Evolutionary conservation across 164 flowering plant species (phyloP).

Genomic region (Santalum album): DNA sequence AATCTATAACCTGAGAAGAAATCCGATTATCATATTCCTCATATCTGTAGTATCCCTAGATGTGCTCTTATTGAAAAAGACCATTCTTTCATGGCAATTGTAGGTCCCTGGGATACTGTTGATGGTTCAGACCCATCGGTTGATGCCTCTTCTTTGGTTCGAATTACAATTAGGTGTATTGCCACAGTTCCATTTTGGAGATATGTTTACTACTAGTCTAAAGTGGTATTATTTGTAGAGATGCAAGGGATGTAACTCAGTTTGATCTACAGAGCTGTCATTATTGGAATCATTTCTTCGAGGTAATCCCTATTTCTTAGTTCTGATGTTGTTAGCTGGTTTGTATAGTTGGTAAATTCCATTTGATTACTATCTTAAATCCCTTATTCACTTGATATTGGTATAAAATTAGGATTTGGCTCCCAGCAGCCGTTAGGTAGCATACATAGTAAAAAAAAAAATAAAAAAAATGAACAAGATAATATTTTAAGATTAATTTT

Average conservation of each 20-base stretch:
- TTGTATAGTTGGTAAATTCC: not conserved
- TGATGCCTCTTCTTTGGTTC: slow-evolving; percentile 62
- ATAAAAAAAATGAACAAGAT: too few species aligned
- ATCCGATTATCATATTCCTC: slow-evolving; percentile 61
- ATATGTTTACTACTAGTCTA: not conserved
- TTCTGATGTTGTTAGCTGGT: not conserved
- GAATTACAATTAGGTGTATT: slow-evolving; percentile 57
- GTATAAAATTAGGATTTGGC: too few species aligned
- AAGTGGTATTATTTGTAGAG: slow-evolving; percentile 25
- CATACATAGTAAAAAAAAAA: too few species aligned
- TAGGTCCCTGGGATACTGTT: slow-evolving; percentile 66
- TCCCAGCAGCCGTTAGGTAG: too few species aligned
- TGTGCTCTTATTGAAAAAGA: slow-evolving; percentile 69
- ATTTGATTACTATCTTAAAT: too few species aligned
- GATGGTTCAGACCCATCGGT: slow-evolving; percentile 69
- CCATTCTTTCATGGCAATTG: slow-evolving; percentile 66
- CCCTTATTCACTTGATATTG: too few species aligned
- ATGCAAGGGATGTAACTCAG: slow-evolving; percentile 56
- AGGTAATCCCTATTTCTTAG: slow-evolving; percentile 36
- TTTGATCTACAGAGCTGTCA: slow-evolving; percentile 66
- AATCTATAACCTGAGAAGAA: slow-evolving; percentile 67
- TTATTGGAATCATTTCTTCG: slow-evolving; percentile 91
- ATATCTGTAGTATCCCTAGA: slow-evolving; percentile 72
- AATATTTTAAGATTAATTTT: too few species aligned
- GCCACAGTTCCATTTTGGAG: not conserved